Evolutionary conservation across 768 basidiomycete species (phyloP).

Genomic region (Ramaria sp.): DNA sequence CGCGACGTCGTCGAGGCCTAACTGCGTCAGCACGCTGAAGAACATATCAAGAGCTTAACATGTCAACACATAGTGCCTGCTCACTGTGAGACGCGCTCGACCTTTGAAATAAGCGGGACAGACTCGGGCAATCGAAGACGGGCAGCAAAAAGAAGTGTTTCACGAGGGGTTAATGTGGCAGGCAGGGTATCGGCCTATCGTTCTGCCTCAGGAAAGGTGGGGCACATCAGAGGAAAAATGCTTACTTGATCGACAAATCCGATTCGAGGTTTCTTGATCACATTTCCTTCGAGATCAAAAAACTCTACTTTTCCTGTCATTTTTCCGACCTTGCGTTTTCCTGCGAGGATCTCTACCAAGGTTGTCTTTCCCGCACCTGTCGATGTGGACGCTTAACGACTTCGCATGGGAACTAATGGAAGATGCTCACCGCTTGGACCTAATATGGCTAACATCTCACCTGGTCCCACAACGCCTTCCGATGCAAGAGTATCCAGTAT

Average conservation of each 20-base stretch:
- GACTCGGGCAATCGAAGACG: constrained; percentile 73
- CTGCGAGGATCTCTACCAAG: constrained; percentile 81
- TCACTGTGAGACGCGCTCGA: constrained; percentile 42
- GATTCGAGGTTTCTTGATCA: constrained; percentile 19
- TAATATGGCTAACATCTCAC: constrained; percentile 84
- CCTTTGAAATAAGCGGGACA: constrained; percentile 50
- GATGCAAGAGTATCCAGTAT: constrained; percentile 51
- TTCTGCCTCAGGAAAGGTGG: constrained; percentile 1
- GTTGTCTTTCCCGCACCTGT: constrained; percentile 83
- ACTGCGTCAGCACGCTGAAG: constrained; percentile 52
- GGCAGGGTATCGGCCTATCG: constrained; percentile 82
- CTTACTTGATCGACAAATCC: constrained; percentile 31
- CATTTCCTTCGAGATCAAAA: constrained; percentile 17
- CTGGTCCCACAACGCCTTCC: constrained; percentile 63
- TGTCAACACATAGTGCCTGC: constrained; percentile 12
- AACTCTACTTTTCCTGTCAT: constrained; percentile 57
- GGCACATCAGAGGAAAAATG: constrained; percentile 15
- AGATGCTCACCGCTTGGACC: constrained; percentile 66
- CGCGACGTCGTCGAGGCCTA: constrained; percentile 63
- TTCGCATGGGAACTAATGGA: not conserved
- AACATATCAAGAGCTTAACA: not conserved
- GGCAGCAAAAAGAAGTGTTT: constrained; percentile 79
- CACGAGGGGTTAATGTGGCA: constrained; percentile 65
- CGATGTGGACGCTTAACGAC: not conserved
- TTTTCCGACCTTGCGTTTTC: constrained; percentile 66